These are phyloP conservation scores for Datura wrightii DNA, from an alignment of 257 asterid genomes.

Conservation along the genomic window DNA sequence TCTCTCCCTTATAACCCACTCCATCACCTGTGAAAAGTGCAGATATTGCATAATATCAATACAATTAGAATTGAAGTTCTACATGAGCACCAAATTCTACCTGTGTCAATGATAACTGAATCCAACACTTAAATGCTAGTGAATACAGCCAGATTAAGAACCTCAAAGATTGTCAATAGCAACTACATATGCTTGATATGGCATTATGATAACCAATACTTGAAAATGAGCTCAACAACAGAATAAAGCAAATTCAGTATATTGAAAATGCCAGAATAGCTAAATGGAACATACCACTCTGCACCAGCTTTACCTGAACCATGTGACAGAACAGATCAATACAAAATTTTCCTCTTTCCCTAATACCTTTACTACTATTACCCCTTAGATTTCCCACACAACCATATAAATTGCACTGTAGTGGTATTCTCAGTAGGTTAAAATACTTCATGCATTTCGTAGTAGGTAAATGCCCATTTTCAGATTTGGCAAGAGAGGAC, in stretches of 20 bases:
- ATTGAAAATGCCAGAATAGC: not conserved
- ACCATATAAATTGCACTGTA: not conserved
- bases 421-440: not conserved
- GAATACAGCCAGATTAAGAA: constrained; percentile 19
- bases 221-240: constrained; percentile 20
- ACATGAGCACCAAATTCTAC: not conserved
- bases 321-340: not conserved
- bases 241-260: not conserved
- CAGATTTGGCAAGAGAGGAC: constrained; percentile 3
- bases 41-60: not conserved
- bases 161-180: constrained; percentile 2
- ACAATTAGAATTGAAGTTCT: not conserved
- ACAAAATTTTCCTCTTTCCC: constrained; percentile 1
- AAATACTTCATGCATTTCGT: not conserved
- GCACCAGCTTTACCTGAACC: constrained; percentile 1
- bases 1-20: constrained; percentile 96
- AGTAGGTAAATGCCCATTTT: constrained; percentile 4
- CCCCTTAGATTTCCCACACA: not conserved
- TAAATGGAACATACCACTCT: constrained; percentile 17
- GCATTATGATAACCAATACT: not conserved
- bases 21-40: constrained; percentile 71
- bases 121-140: not conserved
- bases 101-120: not conserved
- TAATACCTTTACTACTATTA: constrained; percentile 11
- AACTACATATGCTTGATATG: constrained; percentile 4